These are phyloP conservation scores for Nicotiana tabacum DNA, from an alignment of 257 asterid genomes.

Conservation along the genomic window DNA sequence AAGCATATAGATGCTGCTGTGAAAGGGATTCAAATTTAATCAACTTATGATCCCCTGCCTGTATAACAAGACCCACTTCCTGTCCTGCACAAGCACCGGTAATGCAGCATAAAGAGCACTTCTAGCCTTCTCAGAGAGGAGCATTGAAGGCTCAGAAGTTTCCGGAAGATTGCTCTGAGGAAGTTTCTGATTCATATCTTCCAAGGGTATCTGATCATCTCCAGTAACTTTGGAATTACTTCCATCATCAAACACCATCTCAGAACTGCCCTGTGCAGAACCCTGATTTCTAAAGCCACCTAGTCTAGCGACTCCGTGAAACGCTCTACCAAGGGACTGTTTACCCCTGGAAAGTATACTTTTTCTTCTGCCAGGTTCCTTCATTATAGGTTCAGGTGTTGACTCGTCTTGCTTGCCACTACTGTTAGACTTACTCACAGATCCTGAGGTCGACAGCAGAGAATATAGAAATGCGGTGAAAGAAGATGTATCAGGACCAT, in stretches of 20 bases:
- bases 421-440: slow-evolving; percentile 27
- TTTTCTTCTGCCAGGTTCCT: slow-evolving; percentile 57
- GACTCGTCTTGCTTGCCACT: slow-evolving; percentile 33
- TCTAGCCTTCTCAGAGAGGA: slow-evolving; percentile 74
- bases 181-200: slow-evolving; percentile 33
- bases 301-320: slow-evolving; percentile 59
- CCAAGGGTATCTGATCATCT: slow-evolving; percentile 45
- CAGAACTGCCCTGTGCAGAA: slow-evolving; percentile 42
- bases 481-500: slow-evolving; percentile 95
- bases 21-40: neutral
- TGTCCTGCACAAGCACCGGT: slow-evolving; percentile 78
- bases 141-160: slow-evolving; percentile 81
- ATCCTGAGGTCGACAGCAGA: slow-evolving; percentile 60
- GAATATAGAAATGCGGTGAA: slow-evolving; percentile 82
- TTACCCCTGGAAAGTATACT: slow-evolving; percentile 70
- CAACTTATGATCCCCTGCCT: slow-evolving; percentile 35
- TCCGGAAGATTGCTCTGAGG: slow-evolving; percentile 48
- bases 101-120: slow-evolving; percentile 51
- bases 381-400: slow-evolving; percentile 42
- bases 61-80: slow-evolving; percentile 84
- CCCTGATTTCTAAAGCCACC: slow-evolving; percentile 58
- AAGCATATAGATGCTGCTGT: neutral
- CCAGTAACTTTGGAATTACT: slow-evolving; percentile 25
- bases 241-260: slow-evolving; percentile 32
- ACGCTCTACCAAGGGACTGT: slow-evolving; percentile 61